phyloP scores from a whole-genome alignment of 208 protist species.

The Trypanosoma cruzi region DNA sequence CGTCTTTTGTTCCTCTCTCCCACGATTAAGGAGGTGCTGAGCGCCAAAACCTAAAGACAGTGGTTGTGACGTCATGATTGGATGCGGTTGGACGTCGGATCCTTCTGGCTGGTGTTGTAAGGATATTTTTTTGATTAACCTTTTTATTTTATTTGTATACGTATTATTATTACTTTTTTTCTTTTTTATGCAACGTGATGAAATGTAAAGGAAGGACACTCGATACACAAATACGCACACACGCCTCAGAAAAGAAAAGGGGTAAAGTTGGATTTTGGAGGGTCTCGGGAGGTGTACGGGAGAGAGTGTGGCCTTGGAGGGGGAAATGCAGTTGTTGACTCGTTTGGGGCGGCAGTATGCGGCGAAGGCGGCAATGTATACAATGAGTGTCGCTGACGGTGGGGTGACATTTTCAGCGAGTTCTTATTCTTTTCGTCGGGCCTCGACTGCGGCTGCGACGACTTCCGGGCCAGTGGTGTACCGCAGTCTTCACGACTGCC shows the following conservation, averaged over 20 bases:
- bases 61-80: background rate
- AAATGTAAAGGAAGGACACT: background rate
- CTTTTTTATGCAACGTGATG: background rate
- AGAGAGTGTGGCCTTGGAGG: too few relatives aligned
- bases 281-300: too few relatives aligned
- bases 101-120: background rate
- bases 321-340: background rate
- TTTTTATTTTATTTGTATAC: background rate
- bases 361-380: background rate
- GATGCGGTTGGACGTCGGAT: background rate
- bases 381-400: background rate
- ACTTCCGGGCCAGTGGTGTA: conserved; percentile 6
- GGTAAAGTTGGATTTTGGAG: background rate
- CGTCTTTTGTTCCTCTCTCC: conserved; percentile 20
- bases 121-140: too few relatives aligned
- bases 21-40: conserved; percentile 2
- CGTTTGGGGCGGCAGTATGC: background rate
- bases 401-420: background rate
- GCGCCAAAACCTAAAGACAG: background rate
- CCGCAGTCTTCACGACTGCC: conserved; percentile 20
- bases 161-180: background rate
- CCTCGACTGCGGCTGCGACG: background rate
- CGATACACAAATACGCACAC: background rate
- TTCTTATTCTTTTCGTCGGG: background rate
- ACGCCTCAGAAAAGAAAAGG: background rate